Percentiles rank a stretch among this genome's conserved stretches.
Conservation (phyloP, 257 asterid genomes). For the Lithospermum erythrorhizon region DNA sequence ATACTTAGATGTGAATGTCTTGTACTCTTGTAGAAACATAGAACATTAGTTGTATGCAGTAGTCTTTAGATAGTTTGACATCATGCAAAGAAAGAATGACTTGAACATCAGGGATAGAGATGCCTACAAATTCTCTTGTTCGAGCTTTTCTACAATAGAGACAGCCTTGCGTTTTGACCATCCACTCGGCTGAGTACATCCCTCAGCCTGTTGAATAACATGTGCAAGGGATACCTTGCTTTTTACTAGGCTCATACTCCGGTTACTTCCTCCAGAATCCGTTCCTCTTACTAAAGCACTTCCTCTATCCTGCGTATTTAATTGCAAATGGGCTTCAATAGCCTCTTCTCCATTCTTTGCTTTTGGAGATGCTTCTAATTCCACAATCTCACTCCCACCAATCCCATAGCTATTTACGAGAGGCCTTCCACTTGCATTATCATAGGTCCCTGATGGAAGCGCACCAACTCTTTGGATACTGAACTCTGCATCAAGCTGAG, state of each 20-base stretch:
- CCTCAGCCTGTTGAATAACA: conserved; percentile 85
- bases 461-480: neutral
- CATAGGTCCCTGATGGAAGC: conserved; percentile 14
- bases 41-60: neutral
- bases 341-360: conserved; percentile 8
- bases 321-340: neutral
- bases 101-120: conserved; percentile 8
- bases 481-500: conserved; percentile 14
- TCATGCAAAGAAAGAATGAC: neutral
- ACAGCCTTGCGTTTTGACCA: conserved; percentile 90
- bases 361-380: conserved; percentile 33
- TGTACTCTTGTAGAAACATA: too few species aligned
- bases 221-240: conserved; percentile 84
- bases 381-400: conserved; percentile 55
- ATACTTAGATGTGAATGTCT: too few species aligned
- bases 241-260: conserved; percentile 65
- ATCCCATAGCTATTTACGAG: conserved; percentile 18
- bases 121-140: conserved; percentile 82
- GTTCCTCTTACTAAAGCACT: conserved; percentile 16
- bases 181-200: conserved; percentile 45
- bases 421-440: conserved; percentile 18
- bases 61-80: neutral
- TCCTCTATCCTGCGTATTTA: conserved; percentile 11
- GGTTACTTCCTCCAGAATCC: conserved; percentile 37
- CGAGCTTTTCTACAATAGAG: conserved; percentile 91